Conservation (phyloP, 2,329 filamentous ascomycete genomes). For the Lachnellula cervina region DNA sequence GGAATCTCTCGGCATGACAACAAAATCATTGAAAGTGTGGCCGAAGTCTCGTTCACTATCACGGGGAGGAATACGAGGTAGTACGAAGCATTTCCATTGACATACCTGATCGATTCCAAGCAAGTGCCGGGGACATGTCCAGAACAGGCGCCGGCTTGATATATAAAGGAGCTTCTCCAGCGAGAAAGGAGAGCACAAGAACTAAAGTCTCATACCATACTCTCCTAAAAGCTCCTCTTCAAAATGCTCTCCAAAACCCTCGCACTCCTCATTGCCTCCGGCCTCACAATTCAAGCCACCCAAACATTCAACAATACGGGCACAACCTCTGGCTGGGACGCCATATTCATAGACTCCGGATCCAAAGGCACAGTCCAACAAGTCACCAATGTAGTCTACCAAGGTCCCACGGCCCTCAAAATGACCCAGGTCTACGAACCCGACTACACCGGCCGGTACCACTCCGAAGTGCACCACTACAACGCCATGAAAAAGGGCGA, state of each 20-base stretch:
- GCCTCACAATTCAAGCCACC: background rate
- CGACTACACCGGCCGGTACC: slow-evolving; percentile 41
- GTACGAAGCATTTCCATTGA: too few species aligned
- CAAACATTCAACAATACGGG: slow-evolving; percentile 7
- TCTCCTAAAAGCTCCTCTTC: background rate
- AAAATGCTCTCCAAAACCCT: background rate
- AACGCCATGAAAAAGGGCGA: slow-evolving; percentile 43
- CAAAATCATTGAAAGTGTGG: too few species aligned
- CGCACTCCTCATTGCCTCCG: background rate
- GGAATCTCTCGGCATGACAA: too few species aligned
- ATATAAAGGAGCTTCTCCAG: background rate
- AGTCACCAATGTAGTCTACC: slow-evolving; percentile 12
- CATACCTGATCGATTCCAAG: too few species aligned
- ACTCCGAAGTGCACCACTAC: slow-evolving; percentile 43
- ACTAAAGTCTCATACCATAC: background rate
- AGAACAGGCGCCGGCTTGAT: background rate
- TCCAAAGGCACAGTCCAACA: slow-evolving; percentile 6
- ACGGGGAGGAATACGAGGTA: too few species aligned
- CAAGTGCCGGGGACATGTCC: too few species aligned
- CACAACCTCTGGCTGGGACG: slow-evolving; percentile 11
- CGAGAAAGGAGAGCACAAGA: background rate
- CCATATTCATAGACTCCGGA: slow-evolving; percentile 1
- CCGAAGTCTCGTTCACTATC: too few species aligned
- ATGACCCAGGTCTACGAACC: slow-evolving; percentile 39
- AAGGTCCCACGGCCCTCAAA: slow-evolving; percentile 9